These are phyloP conservation scores for Acanthamoeba rhysodes DNA, from an alignment of 208 protist genomes.

Conservation along the genomic window DNA sequence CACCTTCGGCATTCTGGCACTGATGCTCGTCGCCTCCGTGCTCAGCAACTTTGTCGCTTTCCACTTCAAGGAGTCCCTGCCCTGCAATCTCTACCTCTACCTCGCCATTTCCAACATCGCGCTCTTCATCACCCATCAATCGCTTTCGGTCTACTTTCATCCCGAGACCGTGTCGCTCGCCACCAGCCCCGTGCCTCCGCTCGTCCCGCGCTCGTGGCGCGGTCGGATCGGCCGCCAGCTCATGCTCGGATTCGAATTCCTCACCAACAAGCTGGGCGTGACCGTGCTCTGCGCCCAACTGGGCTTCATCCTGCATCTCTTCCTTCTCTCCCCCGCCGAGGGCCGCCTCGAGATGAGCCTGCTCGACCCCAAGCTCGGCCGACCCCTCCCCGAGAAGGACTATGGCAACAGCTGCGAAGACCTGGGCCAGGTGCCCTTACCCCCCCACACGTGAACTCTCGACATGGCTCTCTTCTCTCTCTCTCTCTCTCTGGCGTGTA, in stretches of 20 bases:
- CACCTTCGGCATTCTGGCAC: neutral
- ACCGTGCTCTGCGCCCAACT: constrained; percentile 35
- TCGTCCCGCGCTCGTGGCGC: constrained; percentile 11
- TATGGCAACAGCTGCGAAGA: constrained; percentile 63
- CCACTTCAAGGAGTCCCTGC: constrained; percentile 25
- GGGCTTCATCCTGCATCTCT: constrained; percentile 51
- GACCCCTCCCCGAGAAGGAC: constrained; percentile 44
- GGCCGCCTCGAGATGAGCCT: constrained; percentile 51
- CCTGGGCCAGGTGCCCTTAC: neutral
- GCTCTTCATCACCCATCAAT: constrained; percentile 38
- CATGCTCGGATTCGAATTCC: constrained; percentile 58
- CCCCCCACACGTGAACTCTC: neutral
- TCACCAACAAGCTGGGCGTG: constrained; percentile 46
- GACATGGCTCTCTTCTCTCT: neutral
- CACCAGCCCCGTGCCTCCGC: neutral
- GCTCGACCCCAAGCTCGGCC: constrained; percentile 41
- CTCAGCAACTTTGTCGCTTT: constrained; percentile 39
- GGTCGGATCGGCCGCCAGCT: constrained; percentile 4
- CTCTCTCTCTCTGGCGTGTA: neutral
- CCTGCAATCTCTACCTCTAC: constrained; percentile 56
- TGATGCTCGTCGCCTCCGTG: neutral
- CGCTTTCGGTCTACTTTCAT: neutral
- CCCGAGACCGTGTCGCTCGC: neutral
- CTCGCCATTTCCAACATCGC: constrained; percentile 42
- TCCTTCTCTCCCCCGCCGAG: constrained; percentile 23